Conservation (phyloP, 805 yeast species). For the Cyberlindnera mycetangii region DNA sequence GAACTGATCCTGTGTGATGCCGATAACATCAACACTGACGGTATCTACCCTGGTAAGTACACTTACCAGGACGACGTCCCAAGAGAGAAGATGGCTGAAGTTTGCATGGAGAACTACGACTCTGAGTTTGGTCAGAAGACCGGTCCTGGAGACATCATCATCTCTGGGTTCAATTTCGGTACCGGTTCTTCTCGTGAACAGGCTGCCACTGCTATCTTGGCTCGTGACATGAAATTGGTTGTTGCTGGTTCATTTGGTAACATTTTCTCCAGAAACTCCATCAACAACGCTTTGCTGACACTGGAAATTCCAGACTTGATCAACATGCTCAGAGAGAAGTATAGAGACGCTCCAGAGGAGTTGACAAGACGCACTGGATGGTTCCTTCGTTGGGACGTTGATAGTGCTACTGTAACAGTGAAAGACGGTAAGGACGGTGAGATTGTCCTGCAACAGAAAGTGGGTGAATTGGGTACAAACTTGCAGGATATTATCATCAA, state of each 20-base stretch:
- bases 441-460: slow-evolving; percentile 75
- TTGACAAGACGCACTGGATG: slow-evolving; percentile 94
- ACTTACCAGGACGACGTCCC: slow-evolving; percentile 98
- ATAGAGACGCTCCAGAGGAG: slow-evolving; percentile 52
- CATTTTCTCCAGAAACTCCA: slow-evolving; percentile 92
- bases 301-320: slow-evolving; percentile 90
- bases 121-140: slow-evolving; percentile 81
- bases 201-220: slow-evolving; percentile 97
- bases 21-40: slow-evolving; percentile 95
- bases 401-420: slow-evolving; percentile 76
- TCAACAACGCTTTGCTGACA: slow-evolving; percentile 92
- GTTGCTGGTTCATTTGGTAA: slow-evolving; percentile 98
- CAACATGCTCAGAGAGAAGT: slow-evolving; percentile 68
- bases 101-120: slow-evolving; percentile 99
- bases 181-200: slow-evolving; percentile 99
- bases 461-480: slow-evolving; percentile 93
- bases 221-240: slow-evolving; percentile 87
- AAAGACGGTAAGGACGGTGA: slow-evolving; percentile 55
- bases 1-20: slow-evolving; percentile 95
- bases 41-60: slow-evolving; percentile 98
- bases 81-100: slow-evolving; percentile 95
- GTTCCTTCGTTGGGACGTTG: slow-evolving; percentile 90
- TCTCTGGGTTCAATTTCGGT: slow-evolving; percentile 94
- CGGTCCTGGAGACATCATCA: slow-evolving; percentile 81
- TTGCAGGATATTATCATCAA: slow-evolving; percentile 94